Percentiles rank a stretch among this genome's conserved stretches.
phyloP scores from a whole-genome alignment of 2,329 filamentous ascomycete genomes.

The Clonostachys rhizophaga region DNA sequence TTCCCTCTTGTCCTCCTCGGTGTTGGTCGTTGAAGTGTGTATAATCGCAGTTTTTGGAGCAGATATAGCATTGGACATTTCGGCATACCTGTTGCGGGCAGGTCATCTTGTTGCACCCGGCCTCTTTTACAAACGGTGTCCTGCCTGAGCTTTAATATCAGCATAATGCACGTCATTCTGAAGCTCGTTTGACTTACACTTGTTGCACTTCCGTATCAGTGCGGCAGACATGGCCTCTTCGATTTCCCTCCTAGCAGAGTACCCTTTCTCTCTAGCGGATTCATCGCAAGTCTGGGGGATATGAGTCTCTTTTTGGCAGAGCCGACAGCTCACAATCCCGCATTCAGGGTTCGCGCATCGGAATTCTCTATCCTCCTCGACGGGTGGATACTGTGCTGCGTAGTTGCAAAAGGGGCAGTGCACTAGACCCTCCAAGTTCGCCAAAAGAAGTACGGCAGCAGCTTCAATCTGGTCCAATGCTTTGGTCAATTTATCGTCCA shows the following conservation, averaged over 20 bases:
- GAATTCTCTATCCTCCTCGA: slow-evolving; percentile 69
- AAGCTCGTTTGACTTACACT: slow-evolving; percentile 32
- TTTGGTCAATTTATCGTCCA: slow-evolving; percentile 51
- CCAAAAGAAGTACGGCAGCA: slow-evolving; percentile 62
- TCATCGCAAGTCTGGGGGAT: slow-evolving; percentile 70
- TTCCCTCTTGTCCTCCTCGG: background rate
- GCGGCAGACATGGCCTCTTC: slow-evolving; percentile 85
- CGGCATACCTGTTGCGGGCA: slow-evolving; percentile 53
- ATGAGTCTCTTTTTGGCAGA: slow-evolving; percentile 66
- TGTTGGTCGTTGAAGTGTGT: slow-evolving; percentile 59
- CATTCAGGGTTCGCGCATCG: slow-evolving; percentile 65
- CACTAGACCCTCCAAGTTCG: slow-evolving; percentile 66
- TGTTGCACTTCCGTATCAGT: slow-evolving; percentile 71
- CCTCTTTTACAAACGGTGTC: slow-evolving; percentile 74
- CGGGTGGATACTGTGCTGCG: slow-evolving; percentile 66
- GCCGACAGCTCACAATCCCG: slow-evolving; percentile 56
- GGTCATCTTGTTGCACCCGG: slow-evolving; percentile 80
- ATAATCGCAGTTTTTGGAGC: slow-evolving; percentile 63
- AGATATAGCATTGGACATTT: slow-evolving; percentile 65
- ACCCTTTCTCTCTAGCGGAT: slow-evolving; percentile 51
- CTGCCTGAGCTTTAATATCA: slow-evolving; percentile 34
- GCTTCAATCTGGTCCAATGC: slow-evolving; percentile 70
- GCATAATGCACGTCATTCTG: background rate
- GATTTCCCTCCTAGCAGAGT: slow-evolving; percentile 59
- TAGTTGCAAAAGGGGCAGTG: slow-evolving; percentile 81